Conservation (phyloP, 2,329 filamentous ascomycete species). For the Dryadomyces quercus-mongolicae region DNA sequence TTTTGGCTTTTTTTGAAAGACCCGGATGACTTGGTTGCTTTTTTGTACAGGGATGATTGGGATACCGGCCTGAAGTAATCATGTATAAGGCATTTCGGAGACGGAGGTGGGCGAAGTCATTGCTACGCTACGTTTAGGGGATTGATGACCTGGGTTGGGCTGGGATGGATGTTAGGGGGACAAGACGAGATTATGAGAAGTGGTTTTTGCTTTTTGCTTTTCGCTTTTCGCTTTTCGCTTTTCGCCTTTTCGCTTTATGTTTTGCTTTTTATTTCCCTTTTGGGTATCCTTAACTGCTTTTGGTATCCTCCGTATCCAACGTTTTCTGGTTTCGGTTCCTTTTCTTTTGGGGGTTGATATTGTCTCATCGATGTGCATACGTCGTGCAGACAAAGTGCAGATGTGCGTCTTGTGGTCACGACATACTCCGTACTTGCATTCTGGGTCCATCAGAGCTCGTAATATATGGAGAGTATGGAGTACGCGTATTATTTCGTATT, state of each 20-base stretch:
- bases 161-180: background rate
- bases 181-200: background rate
- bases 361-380: no score
- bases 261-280: background rate
- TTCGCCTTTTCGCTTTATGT: no score
- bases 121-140: background rate
- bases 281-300: background rate
- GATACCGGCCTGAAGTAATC: background rate
- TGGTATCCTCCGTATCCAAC: background rate
- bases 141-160: background rate
- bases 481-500: no score
- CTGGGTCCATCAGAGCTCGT: no score
- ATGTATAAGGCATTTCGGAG: background rate
- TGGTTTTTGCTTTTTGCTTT: background rate
- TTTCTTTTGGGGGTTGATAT: no score
- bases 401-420: no score
- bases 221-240: background rate
- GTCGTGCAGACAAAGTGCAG: no score
- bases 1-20: background rate
- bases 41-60: slow-evolving; percentile 1
- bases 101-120: background rate
- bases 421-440: no score
- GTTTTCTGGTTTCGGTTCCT: no score
- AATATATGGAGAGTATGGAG: no score
- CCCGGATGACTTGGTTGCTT: background rate